Conservation (phyloP, 129 eudicot genomes). For the Saussurea involucrata region DNA sequence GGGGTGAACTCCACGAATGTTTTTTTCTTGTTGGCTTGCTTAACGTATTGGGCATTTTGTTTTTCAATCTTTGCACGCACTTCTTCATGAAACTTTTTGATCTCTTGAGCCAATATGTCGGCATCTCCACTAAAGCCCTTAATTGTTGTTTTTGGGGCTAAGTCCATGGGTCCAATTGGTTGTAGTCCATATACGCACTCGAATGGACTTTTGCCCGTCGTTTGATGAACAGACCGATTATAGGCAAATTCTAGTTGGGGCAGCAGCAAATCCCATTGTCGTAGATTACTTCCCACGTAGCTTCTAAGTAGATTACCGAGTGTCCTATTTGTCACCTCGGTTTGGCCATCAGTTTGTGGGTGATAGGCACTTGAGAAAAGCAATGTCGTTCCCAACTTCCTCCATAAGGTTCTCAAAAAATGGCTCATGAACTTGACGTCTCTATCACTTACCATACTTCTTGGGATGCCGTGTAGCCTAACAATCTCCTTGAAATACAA, state of each 20-base stretch:
- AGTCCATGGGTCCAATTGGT: not conserved
- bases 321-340: not conserved
- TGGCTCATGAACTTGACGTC: too few relatives aligned
- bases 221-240: not conserved
- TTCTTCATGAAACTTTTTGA: not conserved
- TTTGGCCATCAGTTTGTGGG: not conserved
- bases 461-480: too few relatives aligned
- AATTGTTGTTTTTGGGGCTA: not conserved
- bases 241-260: too few relatives aligned
- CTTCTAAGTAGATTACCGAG: not conserved
- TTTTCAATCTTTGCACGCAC: too few relatives aligned
- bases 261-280: not conserved
- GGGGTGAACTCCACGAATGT: not conserved
- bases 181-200: not conserved
- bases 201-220: not conserved
- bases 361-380: too few relatives aligned
- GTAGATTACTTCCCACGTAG: not conserved
- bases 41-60: too few relatives aligned
- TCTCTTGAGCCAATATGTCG: not conserved
- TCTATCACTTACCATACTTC: too few relatives aligned
- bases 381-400: too few relatives aligned
- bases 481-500: too few relatives aligned
- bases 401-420: too few relatives aligned
- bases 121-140: not conserved
- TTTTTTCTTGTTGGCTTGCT: not conserved